Evolutionary conservation across 2,329 filamentous ascomycete species (phyloP), one percentile per base, ranked within the genome.

Genomic region (Chalaropsis thielavioides): DNA sequence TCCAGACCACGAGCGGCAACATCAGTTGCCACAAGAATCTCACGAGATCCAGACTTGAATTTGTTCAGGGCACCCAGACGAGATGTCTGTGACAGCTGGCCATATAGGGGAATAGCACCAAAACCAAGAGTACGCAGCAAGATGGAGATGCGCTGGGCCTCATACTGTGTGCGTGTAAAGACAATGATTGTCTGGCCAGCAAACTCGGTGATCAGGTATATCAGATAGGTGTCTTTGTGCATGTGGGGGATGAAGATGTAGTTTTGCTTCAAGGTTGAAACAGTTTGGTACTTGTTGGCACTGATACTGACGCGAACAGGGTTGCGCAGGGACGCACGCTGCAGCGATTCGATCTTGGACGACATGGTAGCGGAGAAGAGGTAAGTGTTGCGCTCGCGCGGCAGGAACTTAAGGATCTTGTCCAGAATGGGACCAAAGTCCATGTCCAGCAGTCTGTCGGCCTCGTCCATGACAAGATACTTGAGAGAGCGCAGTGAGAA

Each of bases 351-450:
- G 66, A 99, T 88, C 74, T 96, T 96, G 68, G 86, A 91, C 70
- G 86, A 91, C 82, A 97, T 92, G 13, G 94, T 99, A 1, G 94
- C 92, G 3, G 88, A 94, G 79, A 96, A 97, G 51, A 99, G 86
- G 72, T 87, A 94, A 0, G 94, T 97, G 49, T 86, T 82, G 46
- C 86, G 79, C 72, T 91, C 86, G 49, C 85, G 79, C 0, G 91
- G 92, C 3, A 96, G 78, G 31, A 95, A 90, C 75, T 94, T 92
- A 62, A 97, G 82, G 64, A 96, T 90, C 76, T 95, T 96, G 75
- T 96, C 90, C 44, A 97, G 83, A 24, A 92, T 88, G 1, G 91
- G 90, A 0, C 92, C 92, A 70, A 97, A 97, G 74, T 96, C 92
- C 73, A 96, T 86, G 72, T 99, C 94, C 1, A 97, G 82, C 10